phyloP scores from a whole-genome alignment of 1,284 basidiomycete genomes.

The Cerrena zonata region DNA sequence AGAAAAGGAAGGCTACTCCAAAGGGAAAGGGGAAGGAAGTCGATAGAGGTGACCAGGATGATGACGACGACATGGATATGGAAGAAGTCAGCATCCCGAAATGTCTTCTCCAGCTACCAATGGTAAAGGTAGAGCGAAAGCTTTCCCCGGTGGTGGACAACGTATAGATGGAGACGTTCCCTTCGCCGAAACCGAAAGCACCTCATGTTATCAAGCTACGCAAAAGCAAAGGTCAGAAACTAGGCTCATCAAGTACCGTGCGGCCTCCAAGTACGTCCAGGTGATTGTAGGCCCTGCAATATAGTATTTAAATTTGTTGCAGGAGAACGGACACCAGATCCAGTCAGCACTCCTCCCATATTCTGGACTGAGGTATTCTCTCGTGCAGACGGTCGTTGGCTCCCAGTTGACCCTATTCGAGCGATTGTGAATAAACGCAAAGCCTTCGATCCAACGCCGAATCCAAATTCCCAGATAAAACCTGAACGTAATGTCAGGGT shows the following conservation, averaged over 20 bases:
- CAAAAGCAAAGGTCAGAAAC: constrained; percentile 41
- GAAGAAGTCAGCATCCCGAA: constrained; percentile 32
- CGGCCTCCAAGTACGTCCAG: constrained; percentile 2
- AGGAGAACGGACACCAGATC: constrained; percentile 39
- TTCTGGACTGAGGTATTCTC: constrained; percentile 99
- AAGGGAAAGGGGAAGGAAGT: constrained; percentile 34
- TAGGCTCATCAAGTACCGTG: constrained; percentile 9
- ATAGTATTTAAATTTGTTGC: neutral
- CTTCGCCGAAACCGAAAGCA: constrained; percentile 42
- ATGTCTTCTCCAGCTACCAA: constrained; percentile 14
- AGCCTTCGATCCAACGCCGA: constrained; percentile 73
- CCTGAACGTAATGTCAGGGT: constrained; percentile 30
- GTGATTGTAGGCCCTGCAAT: neutral
- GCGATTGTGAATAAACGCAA: constrained; percentile 75
- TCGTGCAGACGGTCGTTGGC: constrained; percentile 85
- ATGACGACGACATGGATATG: constrained; percentile 31
- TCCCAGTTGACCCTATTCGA: constrained; percentile 86
- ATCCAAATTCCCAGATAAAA: constrained; percentile 30
- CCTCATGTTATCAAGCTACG: constrained; percentile 51
- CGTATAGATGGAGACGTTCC: constrained; percentile 32
- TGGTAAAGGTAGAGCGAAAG: constrained; percentile 22
- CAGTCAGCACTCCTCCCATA: constrained; percentile 71
- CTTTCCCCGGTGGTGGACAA: constrained; percentile 30
- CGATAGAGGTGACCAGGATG: constrained; percentile 19
- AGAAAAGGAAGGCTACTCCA: constrained; percentile 29